phyloP scores from a whole-genome alignment of 2,329 filamentous ascomycete genomes.

The Grosmannia serpens region DNA sequence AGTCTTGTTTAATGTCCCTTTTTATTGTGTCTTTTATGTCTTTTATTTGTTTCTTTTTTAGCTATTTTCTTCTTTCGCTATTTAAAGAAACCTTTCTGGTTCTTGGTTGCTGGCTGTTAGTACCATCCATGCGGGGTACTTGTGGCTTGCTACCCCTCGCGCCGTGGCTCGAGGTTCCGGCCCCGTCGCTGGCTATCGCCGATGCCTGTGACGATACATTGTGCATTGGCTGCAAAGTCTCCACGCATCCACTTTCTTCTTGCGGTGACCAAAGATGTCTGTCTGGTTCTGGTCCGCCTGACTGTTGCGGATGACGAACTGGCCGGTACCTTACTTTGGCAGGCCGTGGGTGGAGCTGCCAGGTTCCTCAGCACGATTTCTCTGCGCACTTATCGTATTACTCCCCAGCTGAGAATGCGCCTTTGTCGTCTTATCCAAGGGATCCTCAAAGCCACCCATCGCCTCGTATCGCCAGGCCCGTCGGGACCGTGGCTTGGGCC shows the following conservation, averaged over 20 bases:
- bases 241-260: background rate
- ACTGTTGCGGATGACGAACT: background rate
- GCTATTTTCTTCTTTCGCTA: background rate
- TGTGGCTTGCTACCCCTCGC: background rate
- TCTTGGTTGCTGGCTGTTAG: background rate
- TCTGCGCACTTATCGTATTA: background rate
- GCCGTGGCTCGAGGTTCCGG: background rate
- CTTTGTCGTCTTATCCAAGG: background rate
- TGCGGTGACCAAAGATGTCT: background rate
- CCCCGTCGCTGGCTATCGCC: background rate
- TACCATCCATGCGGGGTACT: background rate
- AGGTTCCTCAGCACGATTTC: background rate
- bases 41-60: background rate
- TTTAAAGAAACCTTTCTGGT: background rate
- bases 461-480: background rate
- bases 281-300: background rate
- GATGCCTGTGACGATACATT: too few species aligned
- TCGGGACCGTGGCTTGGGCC: background rate
- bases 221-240: background rate
- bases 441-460: background rate
- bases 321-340: constrained; percentile 1
- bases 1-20: background rate
- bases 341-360: background rate
- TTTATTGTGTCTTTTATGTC: background rate
- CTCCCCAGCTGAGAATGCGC: background rate